Evolutionary conservation across 2,329 filamentous ascomycete genomes (phyloP).

Genomic region (Tolypocladium ophioglossoides): DNA sequence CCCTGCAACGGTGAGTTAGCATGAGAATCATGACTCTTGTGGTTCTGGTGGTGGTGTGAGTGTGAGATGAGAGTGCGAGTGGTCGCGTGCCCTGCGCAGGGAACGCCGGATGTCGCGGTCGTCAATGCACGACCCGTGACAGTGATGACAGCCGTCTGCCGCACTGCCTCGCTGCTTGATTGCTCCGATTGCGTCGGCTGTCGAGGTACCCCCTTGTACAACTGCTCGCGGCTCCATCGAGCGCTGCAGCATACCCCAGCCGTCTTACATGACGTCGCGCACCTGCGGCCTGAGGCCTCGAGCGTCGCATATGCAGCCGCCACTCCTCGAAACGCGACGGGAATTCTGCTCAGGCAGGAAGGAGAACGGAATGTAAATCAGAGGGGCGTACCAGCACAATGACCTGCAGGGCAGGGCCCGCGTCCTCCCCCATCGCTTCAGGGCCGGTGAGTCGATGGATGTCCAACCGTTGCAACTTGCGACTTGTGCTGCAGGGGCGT

Average conservation of each 20-base stretch:
- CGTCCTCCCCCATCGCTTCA: conserved; percentile 13
- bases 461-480: not conserved
- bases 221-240: not conserved
- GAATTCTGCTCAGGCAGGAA: too few species aligned
- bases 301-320: not conserved
- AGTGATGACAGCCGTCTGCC: not conserved
- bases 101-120: not conserved
- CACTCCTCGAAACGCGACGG: not conserved
- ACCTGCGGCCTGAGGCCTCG: too few species aligned
- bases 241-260: not conserved
- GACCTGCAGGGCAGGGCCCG: conserved; percentile 53
- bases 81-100: not conserved
- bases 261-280: not conserved
- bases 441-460: not conserved
- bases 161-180: not conserved
- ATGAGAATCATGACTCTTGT: not conserved
- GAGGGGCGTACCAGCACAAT: conserved; percentile 59
- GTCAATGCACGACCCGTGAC: not conserved
- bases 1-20: conserved; percentile 46
- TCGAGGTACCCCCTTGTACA: not conserved
- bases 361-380: not conserved
- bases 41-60: not conserved
- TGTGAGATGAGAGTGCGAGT: not conserved
- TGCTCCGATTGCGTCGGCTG: not conserved
- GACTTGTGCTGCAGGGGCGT: not conserved